Conservation (phyloP, 306 rosid genomes). For the Astragalus glycyphyllos region DNA sequence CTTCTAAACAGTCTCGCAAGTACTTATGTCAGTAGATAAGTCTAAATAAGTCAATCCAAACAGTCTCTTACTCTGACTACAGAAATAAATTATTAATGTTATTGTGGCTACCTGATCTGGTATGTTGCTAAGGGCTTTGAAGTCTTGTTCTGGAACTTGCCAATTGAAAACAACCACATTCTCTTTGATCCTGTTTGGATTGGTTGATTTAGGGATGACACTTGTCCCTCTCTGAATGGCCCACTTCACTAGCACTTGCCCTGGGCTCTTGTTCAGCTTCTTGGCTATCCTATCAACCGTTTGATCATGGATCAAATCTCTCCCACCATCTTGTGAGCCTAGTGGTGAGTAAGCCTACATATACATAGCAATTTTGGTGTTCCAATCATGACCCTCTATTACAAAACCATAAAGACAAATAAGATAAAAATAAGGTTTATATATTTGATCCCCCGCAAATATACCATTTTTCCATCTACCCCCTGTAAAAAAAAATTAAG, state of each 20-base stretch:
- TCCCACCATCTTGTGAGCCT: constrained; percentile 56
- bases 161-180: constrained; percentile 54
- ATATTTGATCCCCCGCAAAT: too few species aligned
- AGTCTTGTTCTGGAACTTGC: constrained; percentile 57
- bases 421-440: neutral
- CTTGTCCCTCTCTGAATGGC: constrained; percentile 65
- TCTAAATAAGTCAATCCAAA: too few species aligned
- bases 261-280: constrained; percentile 58
- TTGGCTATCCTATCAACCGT: constrained; percentile 56
- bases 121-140: constrained; percentile 46
- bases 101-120: constrained; percentile 44
- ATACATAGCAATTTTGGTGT: neutral
- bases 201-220: constrained; percentile 57
- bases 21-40: too few species aligned
- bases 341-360: constrained; percentile 60
- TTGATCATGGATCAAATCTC: constrained; percentile 54
- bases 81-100: neutral
- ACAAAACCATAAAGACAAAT: neutral
- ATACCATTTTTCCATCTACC: too few species aligned
- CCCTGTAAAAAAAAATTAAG: too few species aligned
- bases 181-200: constrained; percentile 54
- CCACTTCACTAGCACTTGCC: constrained; percentile 62
- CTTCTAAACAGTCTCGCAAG: too few species aligned
- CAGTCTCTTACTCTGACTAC: too few species aligned
- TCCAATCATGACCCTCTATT: constrained; percentile 30